These are phyloP conservation scores for Exophiala spinifera DNA, from an alignment of 2,329 filamentous ascomycete species.

Conservation along the genomic window DNA sequence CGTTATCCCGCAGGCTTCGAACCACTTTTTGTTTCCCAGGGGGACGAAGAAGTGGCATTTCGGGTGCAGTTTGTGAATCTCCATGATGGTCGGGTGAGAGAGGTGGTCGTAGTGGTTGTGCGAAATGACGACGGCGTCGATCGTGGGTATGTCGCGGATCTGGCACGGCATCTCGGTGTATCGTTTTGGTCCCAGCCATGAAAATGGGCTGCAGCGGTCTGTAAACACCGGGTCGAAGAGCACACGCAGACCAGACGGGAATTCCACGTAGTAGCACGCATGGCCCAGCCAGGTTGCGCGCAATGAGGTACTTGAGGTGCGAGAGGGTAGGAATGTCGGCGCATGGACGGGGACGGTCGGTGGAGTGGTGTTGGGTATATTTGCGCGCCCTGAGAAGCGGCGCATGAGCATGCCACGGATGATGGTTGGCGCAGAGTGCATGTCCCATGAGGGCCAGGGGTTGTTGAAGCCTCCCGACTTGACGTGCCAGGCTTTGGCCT, in stretches of 20 bases:
- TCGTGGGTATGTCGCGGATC: slow-evolving; percentile 68
- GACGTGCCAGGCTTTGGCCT: slow-evolving; percentile 40
- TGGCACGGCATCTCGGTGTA: slow-evolving; percentile 75
- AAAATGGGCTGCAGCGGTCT: slow-evolving; percentile 75
- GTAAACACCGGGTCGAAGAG: slow-evolving; percentile 94
- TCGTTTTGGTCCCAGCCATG: slow-evolving; percentile 66
- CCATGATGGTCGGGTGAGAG: slow-evolving; percentile 69
- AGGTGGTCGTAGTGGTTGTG: slow-evolving; percentile 95
- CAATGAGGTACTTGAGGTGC: slow-evolving; percentile 56
- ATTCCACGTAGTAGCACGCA: slow-evolving; percentile 90
- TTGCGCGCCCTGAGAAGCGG: slow-evolving; percentile 49
- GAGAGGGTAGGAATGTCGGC: slow-evolving; percentile 63
- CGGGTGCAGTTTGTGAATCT: slow-evolving; percentile 68
- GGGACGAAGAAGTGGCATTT: slow-evolving; percentile 85
- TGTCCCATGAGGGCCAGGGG: slow-evolving; percentile 42
- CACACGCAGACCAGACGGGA: slow-evolving; percentile 77
- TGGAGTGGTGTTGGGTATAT: slow-evolving; percentile 60
- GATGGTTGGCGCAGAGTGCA: slow-evolving; percentile 16
- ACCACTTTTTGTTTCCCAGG: slow-evolving; percentile 79
- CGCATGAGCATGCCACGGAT: slow-evolving; percentile 32
- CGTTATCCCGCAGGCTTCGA: slow-evolving; percentile 63
- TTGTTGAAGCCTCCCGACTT: slow-evolving; percentile 40
- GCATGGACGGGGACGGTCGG: slow-evolving; percentile 65
- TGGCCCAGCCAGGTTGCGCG: slow-evolving; percentile 94
- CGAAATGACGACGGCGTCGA: slow-evolving; percentile 65